Evolutionary conservation across 2,329 filamentous ascomycete species (phyloP).

Genomic region (Colletotrichum tofieldiae): DNA sequence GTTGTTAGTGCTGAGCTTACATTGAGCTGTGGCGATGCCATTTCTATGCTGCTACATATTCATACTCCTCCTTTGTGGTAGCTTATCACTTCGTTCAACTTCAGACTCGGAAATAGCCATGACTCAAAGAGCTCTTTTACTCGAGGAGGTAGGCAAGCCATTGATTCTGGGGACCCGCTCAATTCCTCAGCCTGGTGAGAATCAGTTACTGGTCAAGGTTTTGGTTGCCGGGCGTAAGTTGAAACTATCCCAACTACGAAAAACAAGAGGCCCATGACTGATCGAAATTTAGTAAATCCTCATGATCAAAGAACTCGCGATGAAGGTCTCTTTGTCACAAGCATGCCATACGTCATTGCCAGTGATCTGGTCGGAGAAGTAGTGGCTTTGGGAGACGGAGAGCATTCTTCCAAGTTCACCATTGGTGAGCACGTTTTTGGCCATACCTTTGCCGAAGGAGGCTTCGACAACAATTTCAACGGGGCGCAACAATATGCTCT

Average conservation of each 20-base stretch:
- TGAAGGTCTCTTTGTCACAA: constrained; percentile 20
- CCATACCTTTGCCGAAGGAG: constrained; percentile 12
- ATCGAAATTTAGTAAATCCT: constrained; percentile 13
- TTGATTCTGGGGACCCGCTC: background rate
- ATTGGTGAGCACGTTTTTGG: constrained; percentile 20
- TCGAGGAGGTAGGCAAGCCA: too few relatives aligned
- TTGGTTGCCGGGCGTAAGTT: constrained; percentile 15
- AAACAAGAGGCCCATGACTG: background rate
- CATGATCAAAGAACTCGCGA: constrained; percentile 26
- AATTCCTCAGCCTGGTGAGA: constrained; percentile 6
- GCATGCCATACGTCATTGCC: constrained; percentile 12
- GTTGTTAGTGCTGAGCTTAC: too few relatives aligned
- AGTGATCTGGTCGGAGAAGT: constrained; percentile 27
- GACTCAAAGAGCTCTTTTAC: too few relatives aligned
- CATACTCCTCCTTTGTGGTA: too few relatives aligned
- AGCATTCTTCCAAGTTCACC: constrained; percentile 12
- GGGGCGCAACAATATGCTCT: constrained; percentile 23
- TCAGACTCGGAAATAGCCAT: too few relatives aligned
- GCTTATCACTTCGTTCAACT: too few relatives aligned
- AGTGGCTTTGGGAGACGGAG: constrained; percentile 1
- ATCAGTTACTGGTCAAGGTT: constrained; percentile 21
- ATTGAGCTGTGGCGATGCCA: too few relatives aligned
- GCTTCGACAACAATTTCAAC: constrained; percentile 17
- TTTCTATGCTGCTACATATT: too few relatives aligned
- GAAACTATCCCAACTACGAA: background rate